These are phyloP conservation scores for Kwoniella mangroviensis DNA, from an alignment of 768 basidiomycete species.

Conservation along the genomic window DNA sequence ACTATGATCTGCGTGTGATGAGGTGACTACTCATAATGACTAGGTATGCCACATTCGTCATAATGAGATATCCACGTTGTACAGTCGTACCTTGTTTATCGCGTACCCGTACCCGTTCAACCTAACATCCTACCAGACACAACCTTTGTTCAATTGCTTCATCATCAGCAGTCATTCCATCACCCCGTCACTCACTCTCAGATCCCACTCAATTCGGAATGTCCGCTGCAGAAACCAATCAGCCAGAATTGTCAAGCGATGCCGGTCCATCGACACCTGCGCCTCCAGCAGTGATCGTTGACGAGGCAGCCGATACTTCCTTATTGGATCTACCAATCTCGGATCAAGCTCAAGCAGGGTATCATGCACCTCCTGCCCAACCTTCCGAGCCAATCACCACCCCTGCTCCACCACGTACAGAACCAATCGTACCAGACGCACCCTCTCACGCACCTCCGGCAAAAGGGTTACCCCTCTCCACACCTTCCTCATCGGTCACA, in stretches of 20 bases:
- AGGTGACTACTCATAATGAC: not conserved
- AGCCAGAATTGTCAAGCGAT: not conserved
- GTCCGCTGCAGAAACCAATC: not conserved
- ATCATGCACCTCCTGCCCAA: slow-evolving; percentile 13
- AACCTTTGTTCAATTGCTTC: not conserved
- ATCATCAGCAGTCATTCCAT: too few relatives aligned
- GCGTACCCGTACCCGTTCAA: not conserved
- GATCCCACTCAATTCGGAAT: not conserved
- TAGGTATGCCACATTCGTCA: slow-evolving; percentile 2
- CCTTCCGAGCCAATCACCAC: slow-evolving; percentile 8
- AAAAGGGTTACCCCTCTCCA: slow-evolving; percentile 27
- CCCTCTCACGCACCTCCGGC: slow-evolving; percentile 27
- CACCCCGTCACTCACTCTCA: too few relatives aligned
- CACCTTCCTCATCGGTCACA: slow-evolving; percentile 26
- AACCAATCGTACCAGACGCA: slow-evolving; percentile 20
- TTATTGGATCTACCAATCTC: not conserved
- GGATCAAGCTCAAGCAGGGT: slow-evolving; percentile 1
- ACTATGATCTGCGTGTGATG: not conserved
- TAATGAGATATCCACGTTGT: slow-evolving; percentile 10
- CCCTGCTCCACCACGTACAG: slow-evolving; percentile 11
- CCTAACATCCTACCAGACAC: not conserved
- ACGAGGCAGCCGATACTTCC: slow-evolving; percentile 3
- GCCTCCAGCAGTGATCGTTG: slow-evolving; percentile 5
- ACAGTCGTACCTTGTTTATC: not conserved
- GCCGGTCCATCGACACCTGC: not conserved